Evolutionary conservation across 352 stramenopile species (phyloP), one percentile per base, ranked within the genome.

Genomic region (Phytopythium litorale): DNA sequence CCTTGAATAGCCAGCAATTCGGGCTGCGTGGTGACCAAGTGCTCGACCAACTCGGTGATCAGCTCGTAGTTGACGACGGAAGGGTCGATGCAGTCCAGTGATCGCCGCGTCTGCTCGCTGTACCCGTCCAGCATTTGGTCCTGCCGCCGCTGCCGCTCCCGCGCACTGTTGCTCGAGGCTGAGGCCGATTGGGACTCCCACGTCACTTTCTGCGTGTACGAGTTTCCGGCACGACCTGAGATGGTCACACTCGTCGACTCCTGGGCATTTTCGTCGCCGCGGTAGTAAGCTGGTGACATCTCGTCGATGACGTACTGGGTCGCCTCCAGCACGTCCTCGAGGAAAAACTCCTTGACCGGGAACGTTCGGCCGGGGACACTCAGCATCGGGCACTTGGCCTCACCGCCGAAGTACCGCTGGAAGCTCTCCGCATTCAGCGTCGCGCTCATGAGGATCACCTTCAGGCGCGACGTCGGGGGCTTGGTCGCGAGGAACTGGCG

Each of bases 371-470:
- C 97, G 37, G 95, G 96, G 48, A 99, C 94, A 9, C 78, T 72
- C 35, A 98, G 71, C 69, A 94, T 92, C 4, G 90, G 92, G 54
- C 89, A 97, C 25, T 76, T 69, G 0, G 75, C 64, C 3, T 73
- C 97, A 40, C 87, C 82, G 11, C 83, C 79, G 79, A 98, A 99
- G 62, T 99, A 99, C 21, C 83, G 65, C 60, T 97, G 95, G 71
- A 99, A 99, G 42, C 89, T 92, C 16, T 89, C 81, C 6, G 97
- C 92, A 64, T 99, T 98, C 7, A 99, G 72, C 5, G 94, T 99
- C 18, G 94, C 97, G 54, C 89, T 98, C 97, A 99, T 99, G 8
- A 99, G 81, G 51, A 99, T 88, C 8, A 99, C 78, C 58, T 98
- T 98, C 8, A 99, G 69, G 5, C 58, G 60, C 45, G 66, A 51